Conservation (phyloP, 441 rosid species). For the Iberis amara region DNA sequence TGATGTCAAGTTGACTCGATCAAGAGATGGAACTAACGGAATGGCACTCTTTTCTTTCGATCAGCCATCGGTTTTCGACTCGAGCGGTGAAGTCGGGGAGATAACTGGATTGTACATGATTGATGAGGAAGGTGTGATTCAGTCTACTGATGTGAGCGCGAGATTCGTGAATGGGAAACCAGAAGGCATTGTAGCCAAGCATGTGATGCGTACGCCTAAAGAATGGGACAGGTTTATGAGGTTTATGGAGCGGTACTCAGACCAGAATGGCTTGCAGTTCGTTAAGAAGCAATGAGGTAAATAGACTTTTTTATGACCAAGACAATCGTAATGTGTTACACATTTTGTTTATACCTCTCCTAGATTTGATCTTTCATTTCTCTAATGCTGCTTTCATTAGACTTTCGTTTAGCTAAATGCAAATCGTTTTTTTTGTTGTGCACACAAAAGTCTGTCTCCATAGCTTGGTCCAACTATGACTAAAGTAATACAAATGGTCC, state of each 20-base stretch:
- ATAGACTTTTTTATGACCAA: no score
- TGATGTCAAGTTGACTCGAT: slow-evolving; percentile 76
- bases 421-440: no score
- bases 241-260: slow-evolving; percentile 91
- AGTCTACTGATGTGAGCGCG: slow-evolving; percentile 85
- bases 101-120: slow-evolving; percentile 95
- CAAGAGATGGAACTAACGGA: slow-evolving; percentile 83
- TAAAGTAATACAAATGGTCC: no score
- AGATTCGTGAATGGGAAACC: slow-evolving; percentile 90
- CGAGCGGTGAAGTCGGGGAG: slow-evolving; percentile 81
- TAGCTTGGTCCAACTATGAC: no score
- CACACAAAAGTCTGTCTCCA: no score
- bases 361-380: no score
- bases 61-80: slow-evolving; percentile 86
- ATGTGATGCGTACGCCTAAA: slow-evolving; percentile 64
- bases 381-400: no score
- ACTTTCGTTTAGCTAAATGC: no score
- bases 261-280: slow-evolving; percentile 75
- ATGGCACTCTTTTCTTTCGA: slow-evolving; percentile 74
- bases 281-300: slow-evolving; percentile 55
- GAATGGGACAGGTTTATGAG: slow-evolving; percentile 98
- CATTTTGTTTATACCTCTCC: no score
- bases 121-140: slow-evolving; percentile 87
- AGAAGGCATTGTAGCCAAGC: slow-evolving; percentile 74
- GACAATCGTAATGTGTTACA: no score